Percentiles rank a stretch among this genome's conserved stretches.
These are phyloP conservation scores for Panus rudis DNA, from an alignment of 768 basidiomycete genomes.

Conservation along the genomic window DNA sequence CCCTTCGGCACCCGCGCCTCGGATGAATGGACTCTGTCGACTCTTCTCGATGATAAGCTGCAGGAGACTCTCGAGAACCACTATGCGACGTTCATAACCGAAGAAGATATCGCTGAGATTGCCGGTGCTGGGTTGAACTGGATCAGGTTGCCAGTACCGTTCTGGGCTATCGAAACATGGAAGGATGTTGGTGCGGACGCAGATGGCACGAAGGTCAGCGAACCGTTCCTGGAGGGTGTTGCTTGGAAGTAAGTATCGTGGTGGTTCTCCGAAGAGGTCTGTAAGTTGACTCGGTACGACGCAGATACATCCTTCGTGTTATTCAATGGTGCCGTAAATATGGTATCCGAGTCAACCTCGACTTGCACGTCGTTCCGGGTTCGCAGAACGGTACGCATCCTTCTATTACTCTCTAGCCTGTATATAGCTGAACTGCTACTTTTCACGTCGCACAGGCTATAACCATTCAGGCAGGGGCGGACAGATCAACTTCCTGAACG, in stretches of 20 bases:
- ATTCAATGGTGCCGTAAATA: conserved; percentile 86
- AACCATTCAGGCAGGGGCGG: conserved; percentile 59
- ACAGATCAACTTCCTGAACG: conserved; percentile 52
- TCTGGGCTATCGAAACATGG: conserved; percentile 81
- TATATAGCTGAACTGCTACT: neutral
- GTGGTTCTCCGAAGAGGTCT: neutral
- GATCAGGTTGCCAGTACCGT: conserved; percentile 73
- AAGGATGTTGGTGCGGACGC: conserved; percentile 28
- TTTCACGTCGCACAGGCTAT: conserved; percentile 28
- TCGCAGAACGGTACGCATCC: conserved; percentile 56
- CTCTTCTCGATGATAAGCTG: conserved; percentile 6
- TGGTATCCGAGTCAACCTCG: conserved; percentile 76
- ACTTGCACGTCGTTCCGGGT: conserved; percentile 75
- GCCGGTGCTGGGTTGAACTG: conserved; percentile 75
- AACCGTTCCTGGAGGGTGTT: conserved; percentile 69
- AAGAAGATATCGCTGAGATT: conserved; percentile 23
- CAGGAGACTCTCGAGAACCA: conserved; percentile 43
- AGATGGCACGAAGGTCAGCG: conserved; percentile 23
- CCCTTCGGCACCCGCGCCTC: conserved; percentile 38
- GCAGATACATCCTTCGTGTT: conserved; percentile 65
- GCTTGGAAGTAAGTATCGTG: conserved; percentile 57
- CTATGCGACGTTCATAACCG: conserved; percentile 72
- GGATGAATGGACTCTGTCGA: conserved; percentile 66
- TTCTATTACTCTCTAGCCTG: neutral
- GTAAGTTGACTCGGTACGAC: neutral